phyloP scores from a whole-genome alignment of 306 rosid genomes.

The Luffa acutangula region DNA sequence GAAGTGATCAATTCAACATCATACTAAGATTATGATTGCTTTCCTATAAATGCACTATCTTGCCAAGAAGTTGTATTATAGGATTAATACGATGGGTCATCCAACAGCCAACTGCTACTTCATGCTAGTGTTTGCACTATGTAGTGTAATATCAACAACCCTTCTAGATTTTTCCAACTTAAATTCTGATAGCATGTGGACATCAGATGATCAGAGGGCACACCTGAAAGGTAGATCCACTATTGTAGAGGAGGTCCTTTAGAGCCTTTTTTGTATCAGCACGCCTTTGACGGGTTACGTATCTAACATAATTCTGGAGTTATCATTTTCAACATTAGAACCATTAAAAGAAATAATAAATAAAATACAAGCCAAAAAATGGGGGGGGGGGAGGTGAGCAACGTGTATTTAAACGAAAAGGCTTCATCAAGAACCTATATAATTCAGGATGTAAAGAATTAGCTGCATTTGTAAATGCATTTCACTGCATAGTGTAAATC shows the following conservation, averaged over 20 bases:
- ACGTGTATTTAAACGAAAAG: neutral
- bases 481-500: neutral
- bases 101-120: neutral
- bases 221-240: conserved; percentile 49
- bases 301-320: conserved; percentile 53
- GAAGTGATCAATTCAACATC: neutral
- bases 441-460: neutral
- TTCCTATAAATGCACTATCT: neutral
- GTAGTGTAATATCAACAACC: neutral
- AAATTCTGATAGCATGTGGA: neutral
- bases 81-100: neutral
- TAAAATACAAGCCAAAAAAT: neutral
- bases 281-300: conserved; percentile 60
- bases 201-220: neutral
- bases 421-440: neutral
- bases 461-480: neutral
- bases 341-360: neutral
- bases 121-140: neutral
- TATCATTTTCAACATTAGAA: conserved; percentile 11
- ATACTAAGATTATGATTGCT: neutral
- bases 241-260: conserved; percentile 53
- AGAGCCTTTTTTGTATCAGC: conserved; percentile 84
- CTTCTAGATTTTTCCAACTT: neutral
- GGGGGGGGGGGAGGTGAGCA: neutral
- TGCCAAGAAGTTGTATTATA: neutral